phyloP scores from a whole-genome alignment of 441 rosid genomes.

The Gossypium gossypioides region DNA sequence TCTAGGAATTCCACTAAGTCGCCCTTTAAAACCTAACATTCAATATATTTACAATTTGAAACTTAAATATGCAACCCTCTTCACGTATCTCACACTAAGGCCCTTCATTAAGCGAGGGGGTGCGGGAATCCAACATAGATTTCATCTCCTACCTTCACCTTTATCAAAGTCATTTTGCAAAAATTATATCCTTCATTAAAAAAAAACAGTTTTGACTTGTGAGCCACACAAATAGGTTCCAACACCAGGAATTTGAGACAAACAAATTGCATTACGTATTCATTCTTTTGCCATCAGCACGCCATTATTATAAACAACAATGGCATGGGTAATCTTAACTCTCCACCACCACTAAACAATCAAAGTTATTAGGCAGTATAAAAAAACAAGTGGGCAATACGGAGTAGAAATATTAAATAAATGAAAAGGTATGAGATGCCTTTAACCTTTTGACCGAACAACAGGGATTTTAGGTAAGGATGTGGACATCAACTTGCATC shows the following conservation, averaged over 20 bases:
- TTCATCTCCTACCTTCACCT: neutral
- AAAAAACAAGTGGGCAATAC: neutral
- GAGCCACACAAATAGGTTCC: neutral
- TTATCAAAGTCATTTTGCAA: neutral
- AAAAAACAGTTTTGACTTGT: neutral
- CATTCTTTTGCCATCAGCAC: neutral
- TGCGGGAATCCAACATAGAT: neutral
- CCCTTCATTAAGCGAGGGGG: no score
- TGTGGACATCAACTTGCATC: slow-evolving; percentile 9
- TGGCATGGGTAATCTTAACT: neutral
- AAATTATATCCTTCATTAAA: neutral
- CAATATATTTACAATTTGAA: neutral
- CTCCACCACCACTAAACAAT: neutral
- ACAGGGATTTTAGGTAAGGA: slow-evolving; percentile 23
- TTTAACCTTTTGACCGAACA: slow-evolving; percentile 14
- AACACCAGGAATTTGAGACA: neutral
- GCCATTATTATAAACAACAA: no score
- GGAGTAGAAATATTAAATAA: neutral
- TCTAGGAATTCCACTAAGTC: neutral
- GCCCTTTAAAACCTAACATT: neutral
- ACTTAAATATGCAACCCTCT: neutral
- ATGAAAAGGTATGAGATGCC: neutral
- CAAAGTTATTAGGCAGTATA: neutral
- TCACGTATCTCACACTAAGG: no score
- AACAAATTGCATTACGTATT: neutral